Percentiles rank a stretch among this genome's conserved stretches.
phyloP scores from a whole-genome alignment of 768 basidiomycete genomes.

The Hygrocybe coccinea region DNA sequence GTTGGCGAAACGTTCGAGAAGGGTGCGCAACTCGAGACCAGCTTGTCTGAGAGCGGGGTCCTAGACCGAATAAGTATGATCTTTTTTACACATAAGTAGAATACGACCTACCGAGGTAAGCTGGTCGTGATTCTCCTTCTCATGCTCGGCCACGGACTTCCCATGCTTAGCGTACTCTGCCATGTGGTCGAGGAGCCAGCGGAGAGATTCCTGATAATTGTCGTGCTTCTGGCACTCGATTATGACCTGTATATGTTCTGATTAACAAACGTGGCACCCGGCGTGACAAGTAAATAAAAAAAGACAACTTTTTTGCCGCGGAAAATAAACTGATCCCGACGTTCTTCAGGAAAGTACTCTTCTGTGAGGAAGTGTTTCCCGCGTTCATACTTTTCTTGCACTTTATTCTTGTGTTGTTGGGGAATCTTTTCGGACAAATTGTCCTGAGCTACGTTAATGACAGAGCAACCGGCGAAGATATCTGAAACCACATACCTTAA shows the following conservation, averaged over 20 bases:
- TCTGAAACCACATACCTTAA: slow-evolving; percentile 35
- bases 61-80: slow-evolving; percentile 18
- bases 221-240: slow-evolving; percentile 90
- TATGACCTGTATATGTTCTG: slow-evolving; percentile 48
- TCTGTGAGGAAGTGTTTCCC: slow-evolving; percentile 68
- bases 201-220: slow-evolving; percentile 78
- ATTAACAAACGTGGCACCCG: not conserved
- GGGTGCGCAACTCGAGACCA: slow-evolving; percentile 60
- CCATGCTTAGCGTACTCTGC: slow-evolving; percentile 60
- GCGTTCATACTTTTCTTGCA: slow-evolving; percentile 49
- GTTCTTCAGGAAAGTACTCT: slow-evolving; percentile 85
- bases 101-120: slow-evolving; percentile 25
- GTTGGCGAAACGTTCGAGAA: slow-evolving; percentile 91
- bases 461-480: slow-evolving; percentile 19
- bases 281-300: not conserved
- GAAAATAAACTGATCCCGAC: slow-evolving; percentile 90
- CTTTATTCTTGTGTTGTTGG: slow-evolving; percentile 59
- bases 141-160: slow-evolving; percentile 20
- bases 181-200: slow-evolving; percentile 63
- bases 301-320: slow-evolving; percentile 76
- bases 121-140: slow-evolving; percentile 18
- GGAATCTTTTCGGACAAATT: slow-evolving; percentile 51
- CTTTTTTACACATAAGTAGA: not conserved
- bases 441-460: slow-evolving; percentile 17
- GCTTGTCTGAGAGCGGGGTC: slow-evolving; percentile 56